Conservation (phyloP, 192 early-diverging fungal genomes). For the Haplosporangium gracile region DNA sequence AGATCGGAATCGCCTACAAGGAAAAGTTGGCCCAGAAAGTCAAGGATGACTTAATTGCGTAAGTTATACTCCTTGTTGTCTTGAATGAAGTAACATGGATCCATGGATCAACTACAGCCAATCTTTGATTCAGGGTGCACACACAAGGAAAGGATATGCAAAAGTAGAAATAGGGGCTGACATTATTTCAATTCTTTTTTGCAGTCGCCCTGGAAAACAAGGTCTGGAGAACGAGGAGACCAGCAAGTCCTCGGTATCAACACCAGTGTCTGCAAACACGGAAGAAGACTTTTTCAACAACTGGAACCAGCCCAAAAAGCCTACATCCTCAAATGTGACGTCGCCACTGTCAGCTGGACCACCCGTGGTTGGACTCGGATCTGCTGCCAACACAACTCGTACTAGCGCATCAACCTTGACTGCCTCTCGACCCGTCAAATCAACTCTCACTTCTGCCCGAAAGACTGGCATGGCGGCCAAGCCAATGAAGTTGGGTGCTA, state of each 20-base stretch:
- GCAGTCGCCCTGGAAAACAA: conserved; percentile 37
- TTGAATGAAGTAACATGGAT: background rate
- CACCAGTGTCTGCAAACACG: conserved; percentile 4
- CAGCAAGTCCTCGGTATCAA: conserved; percentile 8
- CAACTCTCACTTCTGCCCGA: conserved; percentile 57
- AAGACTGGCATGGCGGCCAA: conserved; percentile 48
- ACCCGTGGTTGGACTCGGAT: conserved; percentile 33
- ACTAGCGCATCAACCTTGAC: conserved; percentile 21
- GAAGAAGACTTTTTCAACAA: conserved; percentile 52
- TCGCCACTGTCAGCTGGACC: conserved; percentile 18
- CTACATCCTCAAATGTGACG: background rate
- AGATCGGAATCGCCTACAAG: conserved; percentile 84
- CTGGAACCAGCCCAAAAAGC: conserved; percentile 51
- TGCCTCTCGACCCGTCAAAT: conserved; percentile 47
- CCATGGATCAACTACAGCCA: background rate
- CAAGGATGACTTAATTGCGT: conserved; percentile 76
- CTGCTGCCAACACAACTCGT: background rate
- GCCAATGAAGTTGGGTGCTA: conserved; percentile 80
- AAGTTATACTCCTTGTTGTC: conserved; percentile 10
- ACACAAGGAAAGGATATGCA: background rate
- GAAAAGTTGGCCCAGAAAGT: conserved; percentile 76
- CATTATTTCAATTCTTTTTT: background rate
- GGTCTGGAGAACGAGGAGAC: conserved; percentile 37
- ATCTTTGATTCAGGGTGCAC: background rate
- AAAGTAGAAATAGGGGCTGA: background rate